Evolutionary conservation across 202 grass and related monocot species (phyloP).

Genomic region (Setaria italica): DNA sequence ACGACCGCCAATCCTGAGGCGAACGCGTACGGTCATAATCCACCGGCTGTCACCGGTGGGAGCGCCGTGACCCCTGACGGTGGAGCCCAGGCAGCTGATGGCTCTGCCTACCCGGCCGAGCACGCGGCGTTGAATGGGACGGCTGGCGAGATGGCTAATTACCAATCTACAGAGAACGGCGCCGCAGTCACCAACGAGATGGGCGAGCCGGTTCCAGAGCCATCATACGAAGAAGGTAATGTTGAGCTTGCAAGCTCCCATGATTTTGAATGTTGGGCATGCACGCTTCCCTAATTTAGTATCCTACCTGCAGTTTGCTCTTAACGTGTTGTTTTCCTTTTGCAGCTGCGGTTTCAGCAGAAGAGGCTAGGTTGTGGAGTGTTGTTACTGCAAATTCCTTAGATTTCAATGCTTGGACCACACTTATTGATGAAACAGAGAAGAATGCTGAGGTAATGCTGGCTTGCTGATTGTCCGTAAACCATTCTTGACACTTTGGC

Average conservation of each 20-base stretch:
- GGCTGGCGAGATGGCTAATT: conserved; percentile 46
- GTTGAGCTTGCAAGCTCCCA: not conserved
- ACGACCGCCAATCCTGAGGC: conserved; percentile 38
- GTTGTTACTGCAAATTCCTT: conserved; percentile 69
- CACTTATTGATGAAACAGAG: conserved; percentile 96
- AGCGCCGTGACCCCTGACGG: conserved; percentile 9
- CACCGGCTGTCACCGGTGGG: conserved; percentile 2
- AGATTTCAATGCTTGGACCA: conserved; percentile 92
- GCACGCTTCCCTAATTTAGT: not conserved
- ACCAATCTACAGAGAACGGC: conserved; percentile 80
- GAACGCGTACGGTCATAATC: conserved; percentile 24
- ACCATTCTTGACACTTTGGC: not conserved
- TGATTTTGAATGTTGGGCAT: not conserved
- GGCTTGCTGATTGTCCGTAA: not conserved
- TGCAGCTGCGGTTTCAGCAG: conserved; percentile 74
- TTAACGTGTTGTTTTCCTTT: not conserved
- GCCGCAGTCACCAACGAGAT: conserved; percentile 30
- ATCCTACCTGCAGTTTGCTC: not conserved
- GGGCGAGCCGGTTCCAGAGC: conserved; percentile 50
- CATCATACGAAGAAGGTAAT: conserved; percentile 82
- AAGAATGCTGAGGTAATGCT: conserved; percentile 65
- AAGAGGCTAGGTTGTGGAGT: conserved; percentile 93
- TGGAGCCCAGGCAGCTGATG: conserved; percentile 28
- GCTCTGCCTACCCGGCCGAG: conserved; percentile 45
- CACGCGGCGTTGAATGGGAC: conserved; percentile 65